Evolutionary conservation across 208 protist species (phyloP), one percentile per base, ranked within the genome.

Genomic region (Crithidia bombi): DNA sequence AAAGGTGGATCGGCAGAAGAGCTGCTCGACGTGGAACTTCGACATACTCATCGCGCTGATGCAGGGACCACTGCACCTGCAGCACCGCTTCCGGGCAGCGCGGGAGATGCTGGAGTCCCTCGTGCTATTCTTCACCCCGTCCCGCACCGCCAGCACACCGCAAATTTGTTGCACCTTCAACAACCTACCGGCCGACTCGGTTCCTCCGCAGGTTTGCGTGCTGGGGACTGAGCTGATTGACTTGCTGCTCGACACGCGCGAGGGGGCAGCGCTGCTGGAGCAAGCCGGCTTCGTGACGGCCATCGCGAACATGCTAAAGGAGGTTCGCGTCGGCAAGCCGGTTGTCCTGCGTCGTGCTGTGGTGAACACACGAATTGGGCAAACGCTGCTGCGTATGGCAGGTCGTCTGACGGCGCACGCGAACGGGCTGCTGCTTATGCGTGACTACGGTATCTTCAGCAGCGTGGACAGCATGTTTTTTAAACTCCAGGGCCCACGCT

Each of bases 361-460:
- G 46, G 75, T 91, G 36, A 84, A 77, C 65, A 78, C 79, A 9
- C 78, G 66, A 65, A 78, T 93, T 11, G 92, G 86, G 21, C 78
- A 85, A 66, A 82, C 86, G n/a, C 49, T 96, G 35, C 69, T 96
- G 23, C 82, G 83, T 52, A 94, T 93, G 82, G 66, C 86, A n/a
- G 88, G 89, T 35, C 76, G 86, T 26, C 75, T 94, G 55, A 87
- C 89, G 19, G 64, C 80, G 32, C 86, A 84, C 51, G 92, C 89
- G 1, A 96, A 92, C 49, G 92, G 92, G 0, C 82, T 96, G 38
- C 76, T 92, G 61, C 77, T 93, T 19, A 87, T 96, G 86, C 81
- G 81, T 12, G 80, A 93, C 61, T 58, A 82, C 65, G 79, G 85
- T 41, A 77, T 96, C 46, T 92, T 88, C 71, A 73, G 58, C 25